Evolutionary conservation across 1,284 basidiomycete genomes (phyloP).

Genomic region (Phlebopus sp.): DNA sequence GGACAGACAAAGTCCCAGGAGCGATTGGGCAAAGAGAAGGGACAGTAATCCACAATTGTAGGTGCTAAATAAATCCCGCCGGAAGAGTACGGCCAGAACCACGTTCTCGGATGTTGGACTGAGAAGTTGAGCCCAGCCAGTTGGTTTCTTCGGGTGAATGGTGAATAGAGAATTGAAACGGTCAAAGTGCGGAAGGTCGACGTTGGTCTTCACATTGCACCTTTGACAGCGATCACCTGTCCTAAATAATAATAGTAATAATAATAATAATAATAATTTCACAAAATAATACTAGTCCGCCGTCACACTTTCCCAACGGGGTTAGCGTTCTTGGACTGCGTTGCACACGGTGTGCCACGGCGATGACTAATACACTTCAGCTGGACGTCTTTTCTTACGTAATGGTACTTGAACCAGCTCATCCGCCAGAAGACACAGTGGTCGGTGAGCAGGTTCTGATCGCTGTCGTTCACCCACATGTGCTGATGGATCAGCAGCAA

Average conservation of each 20-base stretch:
- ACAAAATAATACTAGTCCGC: too few relatives aligned
- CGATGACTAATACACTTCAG: neutral
- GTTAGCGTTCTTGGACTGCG: neutral
- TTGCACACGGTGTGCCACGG: neutral
- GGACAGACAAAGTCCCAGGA: slow-evolving; percentile 5
- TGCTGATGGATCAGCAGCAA: too few relatives aligned
- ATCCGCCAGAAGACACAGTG: too few relatives aligned
- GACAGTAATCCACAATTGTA: slow-evolving; percentile 9
- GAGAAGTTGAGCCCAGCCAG: neutral
- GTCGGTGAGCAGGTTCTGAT: too few relatives aligned
- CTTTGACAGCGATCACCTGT: slow-evolving; percentile 6
- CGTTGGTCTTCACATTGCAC: neutral
- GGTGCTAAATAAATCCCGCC: slow-evolving; percentile 11
- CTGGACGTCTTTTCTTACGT: too few relatives aligned
- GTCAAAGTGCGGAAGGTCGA: slow-evolving; percentile 3
- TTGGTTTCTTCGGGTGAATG: neutral
- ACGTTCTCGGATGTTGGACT: neutral
- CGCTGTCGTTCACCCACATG: too few relatives aligned
- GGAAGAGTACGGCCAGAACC: slow-evolving; percentile 2
- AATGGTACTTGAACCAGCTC: too few relatives aligned
- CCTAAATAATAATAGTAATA: slow-evolving; percentile 9
- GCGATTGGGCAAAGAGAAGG: slow-evolving; percentile 2
- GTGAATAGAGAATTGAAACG: slow-evolving; percentile 1
- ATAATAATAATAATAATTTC: slow-evolving; percentile 12
- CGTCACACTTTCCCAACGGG: neutral